These are phyloP conservation scores for Saccharomycopsis guyanensis DNA, from an alignment of 805 yeast genomes.

Conservation along the genomic window DNA sequence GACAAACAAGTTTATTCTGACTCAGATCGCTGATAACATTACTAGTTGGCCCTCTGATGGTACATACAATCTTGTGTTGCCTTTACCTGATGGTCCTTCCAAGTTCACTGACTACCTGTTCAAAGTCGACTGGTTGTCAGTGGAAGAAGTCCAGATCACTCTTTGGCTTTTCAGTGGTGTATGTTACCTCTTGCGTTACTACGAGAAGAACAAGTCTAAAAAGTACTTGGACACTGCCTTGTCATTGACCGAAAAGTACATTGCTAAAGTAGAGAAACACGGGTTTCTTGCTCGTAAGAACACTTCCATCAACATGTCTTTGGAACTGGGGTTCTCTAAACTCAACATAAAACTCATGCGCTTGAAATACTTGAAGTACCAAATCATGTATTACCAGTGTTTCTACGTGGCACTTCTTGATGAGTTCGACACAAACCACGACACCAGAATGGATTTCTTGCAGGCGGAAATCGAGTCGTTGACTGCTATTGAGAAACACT, in stretches of 20 bases:
- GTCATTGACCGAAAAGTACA: constrained; percentile 7
- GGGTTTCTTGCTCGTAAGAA: background rate
- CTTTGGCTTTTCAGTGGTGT: constrained; percentile 17
- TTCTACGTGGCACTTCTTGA: constrained; percentile 8
- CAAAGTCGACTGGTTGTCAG: constrained; percentile 17
- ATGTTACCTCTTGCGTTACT: constrained; percentile 10
- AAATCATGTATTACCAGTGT: constrained; percentile 12
- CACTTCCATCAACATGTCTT: background rate
- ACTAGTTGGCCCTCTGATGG: constrained; percentile 18
- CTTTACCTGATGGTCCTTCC: constrained; percentile 2
- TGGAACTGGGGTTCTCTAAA: background rate
- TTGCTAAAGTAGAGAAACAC: constrained; percentile 1
- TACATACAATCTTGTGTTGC: constrained; percentile 7
- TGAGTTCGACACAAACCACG: background rate
- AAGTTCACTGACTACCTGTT: constrained; percentile 6
- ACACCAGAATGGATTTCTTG: constrained; percentile 1
- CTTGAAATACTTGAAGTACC: constrained; percentile 15
- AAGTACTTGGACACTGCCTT: constrained; percentile 16
- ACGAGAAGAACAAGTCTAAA: constrained; percentile 12
- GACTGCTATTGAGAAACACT: constrained; percentile 5
- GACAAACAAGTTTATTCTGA: constrained; percentile 11
- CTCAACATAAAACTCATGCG: constrained; percentile 8
- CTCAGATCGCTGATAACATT: constrained; percentile 7
- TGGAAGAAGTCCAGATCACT: constrained; percentile 20
- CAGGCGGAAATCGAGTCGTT: constrained; percentile 3